phyloP scores from a whole-genome alignment of 2,329 filamentous ascomycete species.

The Cladophialophora yegresii region DNA sequence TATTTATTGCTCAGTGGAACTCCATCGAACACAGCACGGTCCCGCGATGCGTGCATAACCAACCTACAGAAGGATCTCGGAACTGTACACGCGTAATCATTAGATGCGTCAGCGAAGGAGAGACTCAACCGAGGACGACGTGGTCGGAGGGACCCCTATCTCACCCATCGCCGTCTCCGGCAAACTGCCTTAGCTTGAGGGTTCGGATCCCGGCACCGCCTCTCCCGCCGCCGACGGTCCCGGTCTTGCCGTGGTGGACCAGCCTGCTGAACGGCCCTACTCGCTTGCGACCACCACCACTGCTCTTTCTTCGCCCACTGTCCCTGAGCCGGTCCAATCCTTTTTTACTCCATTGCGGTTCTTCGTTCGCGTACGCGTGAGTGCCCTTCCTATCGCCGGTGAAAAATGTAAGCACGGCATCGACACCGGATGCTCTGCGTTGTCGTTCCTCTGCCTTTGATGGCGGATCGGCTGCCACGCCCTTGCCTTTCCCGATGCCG shows the following conservation, averaged over 20 bases:
- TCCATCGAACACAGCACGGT: too few species aligned
- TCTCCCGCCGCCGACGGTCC: conserved; percentile 25
- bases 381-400: conserved; percentile 28
- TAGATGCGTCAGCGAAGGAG: too few species aligned
- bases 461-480: neutral
- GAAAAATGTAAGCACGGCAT: conserved; percentile 31
- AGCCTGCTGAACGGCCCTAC: conserved; percentile 28
- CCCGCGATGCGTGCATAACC: too few species aligned
- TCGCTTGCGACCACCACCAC: conserved; percentile 9
- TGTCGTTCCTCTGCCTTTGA: conserved; percentile 20
- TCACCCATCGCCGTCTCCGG: neutral
- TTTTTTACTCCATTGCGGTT: conserved; percentile 32
- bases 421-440: conserved; percentile 29
- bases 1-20: too few species aligned
- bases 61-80: too few species aligned
- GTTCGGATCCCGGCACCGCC: conserved; percentile 26
- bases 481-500: conserved; percentile 18
- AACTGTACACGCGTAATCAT: too few species aligned
- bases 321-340: conserved; percentile 22
- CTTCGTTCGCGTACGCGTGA: conserved; percentile 22
- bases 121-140: too few species aligned
- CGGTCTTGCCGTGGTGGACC: conserved; percentile 14
- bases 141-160: too few species aligned
- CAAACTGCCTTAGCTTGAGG: conserved; percentile 23
- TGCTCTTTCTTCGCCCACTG: conserved; percentile 1